Base-by-base conservation (phyloP, 2,329 filamentous ascomycete species). In the Trichoderma brevicompactum region DNA sequence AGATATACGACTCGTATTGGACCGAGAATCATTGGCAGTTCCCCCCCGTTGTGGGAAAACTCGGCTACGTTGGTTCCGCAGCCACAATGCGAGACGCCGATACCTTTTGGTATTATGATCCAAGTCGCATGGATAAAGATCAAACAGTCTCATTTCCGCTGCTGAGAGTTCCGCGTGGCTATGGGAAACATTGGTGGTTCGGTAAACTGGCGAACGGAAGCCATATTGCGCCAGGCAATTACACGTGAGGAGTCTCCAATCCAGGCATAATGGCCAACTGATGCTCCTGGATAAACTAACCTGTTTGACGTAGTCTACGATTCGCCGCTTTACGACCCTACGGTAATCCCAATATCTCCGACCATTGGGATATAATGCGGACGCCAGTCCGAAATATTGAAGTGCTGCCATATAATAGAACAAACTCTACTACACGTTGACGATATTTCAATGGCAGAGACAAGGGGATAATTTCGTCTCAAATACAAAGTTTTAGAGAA, bases 11-110 rank as follows among this genome's bases (percentile, higher is more conserved):
- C 4, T 68, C 66, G 2, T 70, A 72, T 19, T 82, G 78, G 75
- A 72, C 71, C 0, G 78, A 81, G 63, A 67, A 69, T 1, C 70
- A 77, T 41, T 83, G 80, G 81, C 65, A 72, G 9, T 81, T 80
- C 56, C 81, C 81, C 4, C 80, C 76, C 0, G 68, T 73, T 4
- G 68, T 75, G 3, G 79, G 79, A 19, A 55, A 76, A 58, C 72
- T 72, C 12, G 76, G 76, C n/a, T 83, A 76, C 61, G 69, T 83
- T 54, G 81, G 81, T 19, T 77, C 79, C 1, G 78, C 78, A 3
- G 78, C 79, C 5, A 77, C 74, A 17, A 78, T 78, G 75, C 72
- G 74, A 52, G 71, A 75, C 59, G 69, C 78, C 15, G 73, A 71
- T 54, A 58, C 70, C 38, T 72, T 72, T 53, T 69, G 70, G 68